Evolutionary conservation across 75 land plant genomes (phyloP).

Genomic region (Selaginella moellendorffii): DNA sequence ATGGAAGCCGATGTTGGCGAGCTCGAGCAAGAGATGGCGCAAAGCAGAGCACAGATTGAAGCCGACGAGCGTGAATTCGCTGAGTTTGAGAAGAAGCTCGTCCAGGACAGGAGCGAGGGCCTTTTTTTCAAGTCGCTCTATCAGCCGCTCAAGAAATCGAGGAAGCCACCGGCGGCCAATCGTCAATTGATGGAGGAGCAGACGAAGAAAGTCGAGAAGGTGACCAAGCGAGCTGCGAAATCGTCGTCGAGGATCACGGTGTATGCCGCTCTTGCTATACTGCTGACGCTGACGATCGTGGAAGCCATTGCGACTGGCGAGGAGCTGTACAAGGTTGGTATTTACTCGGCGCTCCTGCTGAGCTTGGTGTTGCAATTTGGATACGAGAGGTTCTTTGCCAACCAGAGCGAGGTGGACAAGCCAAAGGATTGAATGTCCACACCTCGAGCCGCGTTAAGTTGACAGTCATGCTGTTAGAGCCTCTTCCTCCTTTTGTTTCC

Average conservation of each 20-base stretch:
- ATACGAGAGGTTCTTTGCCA: constrained; percentile 35
- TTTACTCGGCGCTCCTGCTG: constrained; percentile 36
- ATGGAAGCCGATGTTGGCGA: constrained; percentile 53
- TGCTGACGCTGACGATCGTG: constrained; percentile 33
- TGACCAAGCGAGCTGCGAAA: constrained; percentile 37
- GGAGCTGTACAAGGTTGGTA: constrained; percentile 45
- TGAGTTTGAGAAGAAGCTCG: constrained; percentile 56
- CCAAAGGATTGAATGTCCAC: neutral
- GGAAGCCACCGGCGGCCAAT: too few species aligned
- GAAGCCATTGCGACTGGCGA: constrained; percentile 27
- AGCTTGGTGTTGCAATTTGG: constrained; percentile 40
- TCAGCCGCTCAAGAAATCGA: constrained; percentile 17
- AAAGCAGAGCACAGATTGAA: constrained; percentile 41
- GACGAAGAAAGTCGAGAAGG: constrained; percentile 19
- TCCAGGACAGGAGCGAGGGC: constrained; percentile 51
- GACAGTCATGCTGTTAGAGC: too few species aligned
- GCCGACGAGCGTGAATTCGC: constrained; percentile 37
- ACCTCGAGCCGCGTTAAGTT: too few species aligned
- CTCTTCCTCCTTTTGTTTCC: too few species aligned
- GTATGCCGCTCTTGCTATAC: constrained; percentile 41
- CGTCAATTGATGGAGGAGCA: too few species aligned
- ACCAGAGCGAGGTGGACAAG: neutral
- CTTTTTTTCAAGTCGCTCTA: constrained; percentile 72
- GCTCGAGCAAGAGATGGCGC: constrained; percentile 49
- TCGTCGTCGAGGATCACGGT: constrained; percentile 43